A percentile compares a stretch with the other conserved stretches of the same genome.
phyloP scores from a whole-genome alignment of 106 monocot species.

The Dendrobium huoshanense region DNA sequence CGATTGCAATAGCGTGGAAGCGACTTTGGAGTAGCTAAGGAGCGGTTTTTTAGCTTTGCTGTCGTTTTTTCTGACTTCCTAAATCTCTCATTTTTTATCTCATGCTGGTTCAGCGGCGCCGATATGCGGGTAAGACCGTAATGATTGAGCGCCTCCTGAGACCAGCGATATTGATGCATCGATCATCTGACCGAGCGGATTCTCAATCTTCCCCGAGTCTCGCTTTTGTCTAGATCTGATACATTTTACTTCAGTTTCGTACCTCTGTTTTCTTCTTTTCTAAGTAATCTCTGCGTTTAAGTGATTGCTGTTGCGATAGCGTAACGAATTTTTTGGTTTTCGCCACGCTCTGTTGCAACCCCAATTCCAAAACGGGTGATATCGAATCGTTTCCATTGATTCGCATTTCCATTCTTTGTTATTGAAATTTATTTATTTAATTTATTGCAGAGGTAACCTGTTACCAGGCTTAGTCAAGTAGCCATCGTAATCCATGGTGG shows the following conservation, averaged over 20 bases:
- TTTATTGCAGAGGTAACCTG: neutral
- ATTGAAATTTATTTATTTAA: too few species aligned
- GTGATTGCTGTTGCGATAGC: too few species aligned
- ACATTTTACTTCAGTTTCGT: neutral
- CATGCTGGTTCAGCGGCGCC: slow-evolving; percentile 24
- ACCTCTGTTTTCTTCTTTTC: neutral
- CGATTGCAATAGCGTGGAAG: neutral
- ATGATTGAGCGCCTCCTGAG: slow-evolving; percentile 25
- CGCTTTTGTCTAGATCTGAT: slow-evolving; percentile 22
- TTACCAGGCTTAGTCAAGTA: slow-evolving; percentile 32
- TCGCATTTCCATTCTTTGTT: too few species aligned
- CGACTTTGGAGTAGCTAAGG: neutral
- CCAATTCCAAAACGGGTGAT: too few species aligned
- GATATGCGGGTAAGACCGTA: neutral
- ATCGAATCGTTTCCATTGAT: too few species aligned
- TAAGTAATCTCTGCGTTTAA: neutral
- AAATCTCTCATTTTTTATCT: neutral
- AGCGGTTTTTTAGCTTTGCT: neutral
- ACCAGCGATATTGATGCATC: slow-evolving; percentile 29
- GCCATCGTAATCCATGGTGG: slow-evolving; percentile 13
- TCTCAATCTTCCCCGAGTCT: slow-evolving; percentile 6
- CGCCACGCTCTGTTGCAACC: too few species aligned
- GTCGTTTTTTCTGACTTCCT: neutral
- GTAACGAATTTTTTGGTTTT: too few species aligned
- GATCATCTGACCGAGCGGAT: slow-evolving; percentile 33